These are phyloP conservation scores for Casaregolazyma suthepensis DNA, from an alignment of 1,139 yeast species.

Conservation along the genomic window DNA sequence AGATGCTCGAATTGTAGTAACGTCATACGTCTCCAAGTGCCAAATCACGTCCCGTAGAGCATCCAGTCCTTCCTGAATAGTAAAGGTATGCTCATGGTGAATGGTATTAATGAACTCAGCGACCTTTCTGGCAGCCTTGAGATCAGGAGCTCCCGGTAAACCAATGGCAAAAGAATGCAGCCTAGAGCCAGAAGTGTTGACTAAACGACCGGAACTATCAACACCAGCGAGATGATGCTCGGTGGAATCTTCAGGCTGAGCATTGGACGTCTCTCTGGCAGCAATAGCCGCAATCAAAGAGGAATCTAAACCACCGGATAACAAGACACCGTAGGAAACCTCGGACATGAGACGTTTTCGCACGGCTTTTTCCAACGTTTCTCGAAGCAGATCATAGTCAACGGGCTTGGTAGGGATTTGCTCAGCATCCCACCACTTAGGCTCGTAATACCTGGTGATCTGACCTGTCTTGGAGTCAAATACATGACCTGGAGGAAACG, in stretches of 20 bases:
- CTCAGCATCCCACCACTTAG: conserved; percentile 87
- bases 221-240: conserved; percentile 74
- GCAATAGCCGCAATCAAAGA: conserved; percentile 95
- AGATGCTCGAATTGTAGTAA: conserved; percentile 97
- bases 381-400: conserved; percentile 67
- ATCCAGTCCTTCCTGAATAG: conserved; percentile 93
- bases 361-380: conserved; percentile 83
- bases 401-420: conserved; percentile 69
- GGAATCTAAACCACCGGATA: conserved; percentile 96
- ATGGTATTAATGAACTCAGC: conserved; percentile 88
- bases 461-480: conserved; percentile 88
- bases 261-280: conserved; percentile 87
- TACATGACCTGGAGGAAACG: conserved; percentile 98
- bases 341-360: conserved; percentile 99
- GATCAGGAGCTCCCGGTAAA: conserved; percentile 95
- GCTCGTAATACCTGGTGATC: conserved; percentile 80
- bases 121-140: conserved; percentile 92
- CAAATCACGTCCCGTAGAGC: conserved; percentile 90
- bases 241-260: conserved; percentile 43
- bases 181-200: conserved; percentile 71
- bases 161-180: conserved; percentile 97
- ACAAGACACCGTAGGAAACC: conserved; percentile 94
- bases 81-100: conserved; percentile 97
- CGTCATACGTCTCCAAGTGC: conserved; percentile 96
- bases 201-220: conserved; percentile 76